Percentiles rank a stretch among this genome's conserved stretches.
phyloP scores from a whole-genome alignment of 2,329 filamentous ascomycete species.

The Chrysoporthe cubensis region DNA sequence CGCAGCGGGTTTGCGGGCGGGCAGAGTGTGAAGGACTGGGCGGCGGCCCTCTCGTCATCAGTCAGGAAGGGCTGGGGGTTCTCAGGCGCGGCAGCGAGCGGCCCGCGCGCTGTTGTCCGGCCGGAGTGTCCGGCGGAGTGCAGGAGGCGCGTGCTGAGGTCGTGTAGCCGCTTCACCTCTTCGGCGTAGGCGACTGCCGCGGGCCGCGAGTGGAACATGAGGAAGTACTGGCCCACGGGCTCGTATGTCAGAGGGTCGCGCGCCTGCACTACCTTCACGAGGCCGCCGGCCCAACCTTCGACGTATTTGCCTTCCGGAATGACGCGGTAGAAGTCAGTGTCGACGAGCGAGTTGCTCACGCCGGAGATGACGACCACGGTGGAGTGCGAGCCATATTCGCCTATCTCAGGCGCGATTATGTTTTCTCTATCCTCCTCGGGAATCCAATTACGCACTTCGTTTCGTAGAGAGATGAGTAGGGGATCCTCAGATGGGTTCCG shows the following conservation, averaged over 20 bases:
- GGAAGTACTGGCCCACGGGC: slow-evolving; percentile 66
- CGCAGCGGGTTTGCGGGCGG: slow-evolving; percentile 42
- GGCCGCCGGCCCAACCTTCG: slow-evolving; percentile 68
- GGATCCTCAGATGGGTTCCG: slow-evolving; percentile 10
- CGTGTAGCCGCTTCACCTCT: slow-evolving; percentile 56
- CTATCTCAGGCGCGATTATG: slow-evolving; percentile 10
- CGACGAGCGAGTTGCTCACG: slow-evolving; percentile 61
- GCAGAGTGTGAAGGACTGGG: slow-evolving; percentile 53
- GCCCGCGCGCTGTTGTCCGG: slow-evolving; percentile 45
- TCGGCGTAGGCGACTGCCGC: slow-evolving; percentile 65
- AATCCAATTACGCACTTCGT: slow-evolving; percentile 29
- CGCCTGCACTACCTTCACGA: slow-evolving; percentile 67
- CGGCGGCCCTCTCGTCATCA: slow-evolving; percentile 41
- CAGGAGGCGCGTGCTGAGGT: slow-evolving; percentile 34
- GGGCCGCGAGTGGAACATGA: slow-evolving; percentile 66
- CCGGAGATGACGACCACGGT: slow-evolving; percentile 59
- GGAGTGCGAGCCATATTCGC: slow-evolving; percentile 26
- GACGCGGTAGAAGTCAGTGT: slow-evolving; percentile 73
- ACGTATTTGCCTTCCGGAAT: slow-evolving; percentile 65
- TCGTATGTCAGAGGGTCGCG: slow-evolving; percentile 67
- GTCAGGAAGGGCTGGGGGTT: slow-evolving; percentile 43
- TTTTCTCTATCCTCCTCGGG: slow-evolving; percentile 2
- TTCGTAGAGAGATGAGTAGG: slow-evolving; percentile 24
- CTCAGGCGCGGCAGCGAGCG: slow-evolving; percentile 35
- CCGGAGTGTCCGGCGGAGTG: slow-evolving; percentile 35